Base-by-base conservation (phyloP, 805 yeast genomes). In the Debaryomyces castellii region DNA sequence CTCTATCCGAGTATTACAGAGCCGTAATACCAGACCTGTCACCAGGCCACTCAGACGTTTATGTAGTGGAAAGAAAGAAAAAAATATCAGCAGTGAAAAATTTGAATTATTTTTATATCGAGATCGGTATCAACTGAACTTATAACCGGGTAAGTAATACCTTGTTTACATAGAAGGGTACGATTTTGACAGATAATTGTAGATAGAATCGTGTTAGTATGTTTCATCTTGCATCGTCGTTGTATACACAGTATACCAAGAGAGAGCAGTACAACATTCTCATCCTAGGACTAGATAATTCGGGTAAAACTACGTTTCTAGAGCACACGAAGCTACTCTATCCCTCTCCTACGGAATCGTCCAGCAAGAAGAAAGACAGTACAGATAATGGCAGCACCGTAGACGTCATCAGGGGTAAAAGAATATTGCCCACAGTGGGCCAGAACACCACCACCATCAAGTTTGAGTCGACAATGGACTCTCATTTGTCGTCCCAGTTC, bases 381-480 rank as follows among this genome's bases (percentile, higher is more conserved):
- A n/a, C 41, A 12, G n/a, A n/a, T n/a, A 45, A 36, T 12, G 55
- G 49, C 14, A 50, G 46, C 11, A 60, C 67, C 5, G 51, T 56
- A 10, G 59, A 57, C 23, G 50, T 62, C 2, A 37, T 71, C 28
- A 69, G 66, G 47, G 39, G 82, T 18, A 82, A 80, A 44, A 72
- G 89, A 47, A 89, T 90, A 14, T 73, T 87, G 23, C 97, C 99
- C 1, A 92, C 99, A 0, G 95, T 92, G 39, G 99, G 99, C 3
- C 99, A 94, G 62, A 94, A 94, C 61, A 87, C 75, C 17, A 68
- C 72, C 23, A 66, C 74, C 22, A 63, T 71, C 16, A 63, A 64
- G 44, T 69, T 64, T 47, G 63, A 67, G 65, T 73, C 53, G 66
- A 71, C 46, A 59, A 66, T 40, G 54, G 81, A 58, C 46, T 62